phyloP scores from a whole-genome alignment of 1,139 yeast genomes.

The Yamadazyma conglobata region DNA sequence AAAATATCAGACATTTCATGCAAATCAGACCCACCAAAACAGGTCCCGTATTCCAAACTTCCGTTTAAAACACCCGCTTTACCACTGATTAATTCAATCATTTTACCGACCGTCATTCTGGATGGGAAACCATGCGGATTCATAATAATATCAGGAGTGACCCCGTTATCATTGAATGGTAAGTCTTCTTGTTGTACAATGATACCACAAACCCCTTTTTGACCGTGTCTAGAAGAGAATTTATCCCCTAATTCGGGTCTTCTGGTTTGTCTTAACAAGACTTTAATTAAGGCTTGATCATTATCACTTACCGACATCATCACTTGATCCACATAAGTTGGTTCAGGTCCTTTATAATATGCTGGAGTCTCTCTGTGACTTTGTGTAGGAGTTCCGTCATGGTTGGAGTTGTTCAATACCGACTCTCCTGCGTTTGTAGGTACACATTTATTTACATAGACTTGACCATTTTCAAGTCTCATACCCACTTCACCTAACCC shows the following conservation, averaged over 20 bases:
- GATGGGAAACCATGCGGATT: conserved; percentile 99
- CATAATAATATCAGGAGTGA: conserved; percentile 93
- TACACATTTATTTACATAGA: conserved; percentile 86
- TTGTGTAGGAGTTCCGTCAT: conserved; percentile 32
- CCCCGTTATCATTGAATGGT: conserved; percentile 90
- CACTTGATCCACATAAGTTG: conserved; percentile 92
- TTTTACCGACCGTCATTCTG: conserved; percentile 99
- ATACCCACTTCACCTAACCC: conserved; percentile 97
- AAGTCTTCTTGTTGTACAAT: conserved; percentile 95
- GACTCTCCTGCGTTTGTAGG: conserved; percentile 86
- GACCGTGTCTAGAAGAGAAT: conserved; percentile 96
- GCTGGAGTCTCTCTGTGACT: conserved; percentile 90
- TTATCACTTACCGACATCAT: conserved; percentile 96
- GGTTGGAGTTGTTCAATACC: conserved; percentile 34
- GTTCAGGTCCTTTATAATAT: conserved; percentile 90
- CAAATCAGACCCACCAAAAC: conserved; percentile 94
- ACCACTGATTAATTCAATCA: conserved; percentile 95
- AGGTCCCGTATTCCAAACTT: conserved; percentile 89
- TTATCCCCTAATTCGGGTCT: conserved; percentile 98
- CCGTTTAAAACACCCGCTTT: conserved; percentile 97
- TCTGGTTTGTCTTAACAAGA: conserved; percentile 88
- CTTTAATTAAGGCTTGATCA: conserved; percentile 92
- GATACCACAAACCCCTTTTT: conserved; percentile 98
- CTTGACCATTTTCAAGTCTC: conserved; percentile 87
- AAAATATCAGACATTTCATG: conserved; percentile 94